A percentile compares a stretch with the other conserved stretches of the same genome.
phyloP scores from a whole-genome alignment of 352 stramenopile species.

The Phytophthora pini region DNA sequence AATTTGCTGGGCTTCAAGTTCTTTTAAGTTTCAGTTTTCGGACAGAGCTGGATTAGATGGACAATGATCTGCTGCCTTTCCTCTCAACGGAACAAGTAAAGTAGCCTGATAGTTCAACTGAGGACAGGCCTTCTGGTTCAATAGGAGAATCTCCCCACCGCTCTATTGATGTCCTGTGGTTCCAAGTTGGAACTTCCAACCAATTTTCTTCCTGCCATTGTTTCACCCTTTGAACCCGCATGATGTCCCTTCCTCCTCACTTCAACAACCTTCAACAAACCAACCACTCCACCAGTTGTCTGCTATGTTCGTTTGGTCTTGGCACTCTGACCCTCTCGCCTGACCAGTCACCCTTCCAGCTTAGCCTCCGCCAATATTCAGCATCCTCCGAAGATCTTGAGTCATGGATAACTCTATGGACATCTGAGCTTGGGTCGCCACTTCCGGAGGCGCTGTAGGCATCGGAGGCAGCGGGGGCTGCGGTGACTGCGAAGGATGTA shows the following conservation, averaged over 20 bases:
- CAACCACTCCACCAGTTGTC: too few relatives aligned
- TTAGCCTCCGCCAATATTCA: constrained; percentile 75
- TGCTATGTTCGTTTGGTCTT: not conserved
- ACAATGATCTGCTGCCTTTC: not conserved
- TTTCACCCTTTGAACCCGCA: constrained; percentile 3
- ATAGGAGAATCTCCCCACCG: constrained; percentile 21
- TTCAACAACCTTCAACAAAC: constrained; percentile 7
- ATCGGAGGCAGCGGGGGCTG: constrained; percentile 37
- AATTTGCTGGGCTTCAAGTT: too few relatives aligned
- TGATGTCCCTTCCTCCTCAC: not conserved
- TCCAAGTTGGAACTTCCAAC: not conserved
- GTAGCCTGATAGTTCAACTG: constrained; percentile 2
- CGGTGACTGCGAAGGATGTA: constrained; percentile 22
- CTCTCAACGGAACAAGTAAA: not conserved
- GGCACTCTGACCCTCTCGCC: not conserved
- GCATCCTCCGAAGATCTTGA: constrained; percentile 77
- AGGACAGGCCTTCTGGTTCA: constrained; percentile 8
- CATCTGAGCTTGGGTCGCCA: constrained; percentile 31
- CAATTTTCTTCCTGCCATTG: constrained; percentile 19
- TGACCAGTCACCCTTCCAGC: not conserved
- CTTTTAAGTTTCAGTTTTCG: too few relatives aligned
- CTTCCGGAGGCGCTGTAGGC: constrained; percentile 45
- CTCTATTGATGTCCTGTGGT: constrained; percentile 22
- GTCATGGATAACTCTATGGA: constrained; percentile 82
- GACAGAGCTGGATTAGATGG: too few relatives aligned